Evolutionary conservation across 75 land plant species (phyloP), one percentile per base, ranked within the genome.

Genomic region (Cunninghamia lanceolata): DNA sequence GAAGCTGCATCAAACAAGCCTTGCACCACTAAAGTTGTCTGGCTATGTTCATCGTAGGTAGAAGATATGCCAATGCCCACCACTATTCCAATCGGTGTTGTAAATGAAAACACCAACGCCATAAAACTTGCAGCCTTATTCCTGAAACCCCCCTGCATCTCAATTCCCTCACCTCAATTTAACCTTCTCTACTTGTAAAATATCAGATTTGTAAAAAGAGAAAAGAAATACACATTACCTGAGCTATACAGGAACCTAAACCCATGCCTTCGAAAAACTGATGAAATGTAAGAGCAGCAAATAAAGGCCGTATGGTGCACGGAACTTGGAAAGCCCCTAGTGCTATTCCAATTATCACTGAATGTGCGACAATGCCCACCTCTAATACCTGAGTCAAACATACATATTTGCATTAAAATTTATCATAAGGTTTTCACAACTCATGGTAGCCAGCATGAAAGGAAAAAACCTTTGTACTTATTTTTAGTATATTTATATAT

Each of bases 261-360:
- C 92, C 92, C 38, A 91, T 56, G 43, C 92, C 92, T 79, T 91
- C 88, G 21, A 89, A 91, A 19, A 89, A 83, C 43, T 91, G 92
- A 84, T 91, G 92, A 80, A 91, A 89, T 2, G 76, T 75, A 42
- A 91, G 83, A n/a, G 92, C 92, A 8, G 56, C 89, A 28, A 91
- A 14, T 0, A 91, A 71, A 34, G 92, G 91, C 40, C 74, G 70
- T 4, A 91, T 89, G 3, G 89, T 89, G 53, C 89, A 87, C 10
- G 91, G 91, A 73, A 86, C 90, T 15, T 87, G 43, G 14, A 91
- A 91, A 43, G 91, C 88, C 0, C 92, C 92, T 46, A 91, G 40
- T 30, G 89, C 17, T n/a, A 89, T 87, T n/a, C 92, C 91, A 17
- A 91, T 89, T 34, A 91, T 91, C 56, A 91, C 84, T 0, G 91